A percentile compares a stretch with the other conserved stretches of the same genome.
Conservation (phyloP, 2,329 filamentous ascomycete genomes). For the Xylariaceae sp. region DNA sequence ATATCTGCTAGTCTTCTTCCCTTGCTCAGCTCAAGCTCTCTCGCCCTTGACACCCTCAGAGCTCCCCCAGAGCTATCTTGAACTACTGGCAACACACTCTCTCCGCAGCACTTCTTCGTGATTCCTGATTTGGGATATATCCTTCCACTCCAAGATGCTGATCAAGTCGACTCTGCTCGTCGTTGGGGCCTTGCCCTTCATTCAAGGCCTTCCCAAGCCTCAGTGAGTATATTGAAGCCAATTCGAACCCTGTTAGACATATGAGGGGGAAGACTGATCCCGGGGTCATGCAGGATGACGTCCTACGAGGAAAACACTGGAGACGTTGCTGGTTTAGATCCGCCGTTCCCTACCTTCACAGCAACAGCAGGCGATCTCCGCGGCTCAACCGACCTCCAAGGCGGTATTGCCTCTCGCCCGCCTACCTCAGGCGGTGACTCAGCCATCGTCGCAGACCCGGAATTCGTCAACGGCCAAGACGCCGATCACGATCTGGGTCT, state of each 20-base stretch:
- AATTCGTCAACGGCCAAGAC: slow-evolving; percentile 48
- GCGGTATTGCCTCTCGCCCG: slow-evolving; percentile 18
- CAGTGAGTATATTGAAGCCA: slow-evolving; percentile 14
- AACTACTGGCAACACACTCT: too few relatives aligned
- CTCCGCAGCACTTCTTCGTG: too few relatives aligned
- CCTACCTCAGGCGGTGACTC: slow-evolving; percentile 37
- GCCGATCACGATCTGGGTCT: slow-evolving; percentile 46
- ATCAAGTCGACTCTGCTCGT: slow-evolving; percentile 11
- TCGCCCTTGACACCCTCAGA: too few relatives aligned
- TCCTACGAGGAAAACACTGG: neutral
- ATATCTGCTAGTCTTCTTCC: too few relatives aligned
- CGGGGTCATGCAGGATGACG: too few relatives aligned
- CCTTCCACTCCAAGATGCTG: slow-evolving; percentile 12
- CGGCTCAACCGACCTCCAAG: neutral
- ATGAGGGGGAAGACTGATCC: slow-evolving; percentile 28
- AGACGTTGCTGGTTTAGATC: neutral
- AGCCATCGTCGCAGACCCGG: slow-evolving; percentile 35
- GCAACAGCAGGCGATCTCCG: neutral
- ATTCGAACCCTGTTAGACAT: neutral
- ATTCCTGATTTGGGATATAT: too few relatives aligned
- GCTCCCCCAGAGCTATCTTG: too few relatives aligned
- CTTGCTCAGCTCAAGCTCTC: too few relatives aligned
- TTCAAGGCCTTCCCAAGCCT: slow-evolving; percentile 14
- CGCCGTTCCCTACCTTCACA: neutral
- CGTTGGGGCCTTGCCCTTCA: slow-evolving; percentile 14